Evolutionary conservation across 495 filamentous ascomycete species (phyloP).

Genomic region (Penicillium canescens): DNA sequence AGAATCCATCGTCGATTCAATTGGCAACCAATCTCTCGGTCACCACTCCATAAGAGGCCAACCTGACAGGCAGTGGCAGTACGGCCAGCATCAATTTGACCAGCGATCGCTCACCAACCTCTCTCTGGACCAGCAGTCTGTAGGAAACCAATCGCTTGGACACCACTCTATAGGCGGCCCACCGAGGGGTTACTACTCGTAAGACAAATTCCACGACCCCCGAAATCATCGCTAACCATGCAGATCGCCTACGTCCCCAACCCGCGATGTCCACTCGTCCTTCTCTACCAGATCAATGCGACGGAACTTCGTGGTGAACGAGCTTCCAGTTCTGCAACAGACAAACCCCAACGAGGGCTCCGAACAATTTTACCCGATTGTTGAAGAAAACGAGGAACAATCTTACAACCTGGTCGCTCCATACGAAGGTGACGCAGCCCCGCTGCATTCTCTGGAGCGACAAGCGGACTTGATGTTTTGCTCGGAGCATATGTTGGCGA

Average conservation of each 20-base stretch:
- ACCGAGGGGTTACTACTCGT: not conserved
- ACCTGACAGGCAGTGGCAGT: not conserved
- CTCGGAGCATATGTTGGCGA: slow-evolving; percentile 56
- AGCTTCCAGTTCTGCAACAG: slow-evolving; percentile 33
- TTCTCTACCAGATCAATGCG: slow-evolving; percentile 26
- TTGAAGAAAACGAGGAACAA: slow-evolving; percentile 20
- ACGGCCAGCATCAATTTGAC: too few species aligned
- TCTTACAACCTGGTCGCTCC: slow-evolving; percentile 38
- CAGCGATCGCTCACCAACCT: too few species aligned
- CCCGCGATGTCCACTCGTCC: slow-evolving; percentile 11
- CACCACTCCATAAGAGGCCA: not conserved
- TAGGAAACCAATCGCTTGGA: slow-evolving; percentile 2
- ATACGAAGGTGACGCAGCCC: slow-evolving; percentile 17
- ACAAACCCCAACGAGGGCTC: slow-evolving; percentile 31
- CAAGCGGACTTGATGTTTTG: slow-evolving; percentile 66
- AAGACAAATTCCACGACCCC: not conserved
- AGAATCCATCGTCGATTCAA: not conserved
- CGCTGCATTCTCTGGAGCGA: slow-evolving; percentile 50
- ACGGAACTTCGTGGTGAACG: slow-evolving; percentile 24
- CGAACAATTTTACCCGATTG: slow-evolving; percentile 30
- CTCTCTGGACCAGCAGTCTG: too few species aligned
- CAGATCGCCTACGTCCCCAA: slow-evolving; percentile 8
- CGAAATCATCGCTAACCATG: not conserved
- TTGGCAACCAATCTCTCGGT: slow-evolving; percentile 1
- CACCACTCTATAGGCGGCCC: slow-evolving; percentile 1